phyloP scores from a whole-genome alignment of 1,284 basidiomycete species.

The Cutaneotrichosporon arboriforme region DNA sequence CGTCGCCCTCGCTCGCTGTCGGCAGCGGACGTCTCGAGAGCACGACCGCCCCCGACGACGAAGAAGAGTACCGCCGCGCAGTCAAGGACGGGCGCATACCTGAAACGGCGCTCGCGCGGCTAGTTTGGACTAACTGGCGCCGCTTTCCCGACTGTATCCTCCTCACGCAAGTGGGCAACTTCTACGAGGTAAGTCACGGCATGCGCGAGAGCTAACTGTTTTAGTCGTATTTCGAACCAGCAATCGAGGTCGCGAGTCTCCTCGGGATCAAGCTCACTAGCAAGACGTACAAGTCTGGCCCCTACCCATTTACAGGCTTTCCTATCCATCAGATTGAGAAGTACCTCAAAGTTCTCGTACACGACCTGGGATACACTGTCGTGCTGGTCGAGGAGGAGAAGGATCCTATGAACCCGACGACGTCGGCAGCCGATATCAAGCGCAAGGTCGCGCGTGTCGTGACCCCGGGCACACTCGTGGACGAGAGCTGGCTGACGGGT shows the following conservation, averaged over 20 bases:
- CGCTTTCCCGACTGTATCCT: constrained; percentile 82
- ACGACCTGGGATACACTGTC: constrained; percentile 73
- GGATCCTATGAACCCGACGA: constrained; percentile 5
- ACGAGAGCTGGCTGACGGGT: constrained; percentile 76
- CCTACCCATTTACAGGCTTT: constrained; percentile 78
- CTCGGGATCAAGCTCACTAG: constrained; percentile 51
- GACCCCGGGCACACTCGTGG: constrained; percentile 86
- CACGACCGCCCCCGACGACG: constrained; percentile 4
- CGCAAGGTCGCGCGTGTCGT: constrained; percentile 76
- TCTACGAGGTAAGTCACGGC: constrained; percentile 69
- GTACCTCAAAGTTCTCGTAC: constrained; percentile 76
- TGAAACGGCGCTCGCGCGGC: constrained; percentile 55
- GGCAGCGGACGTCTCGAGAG: neutral
- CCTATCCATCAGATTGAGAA: constrained; percentile 79
- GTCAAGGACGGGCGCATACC: constrained; percentile 27
- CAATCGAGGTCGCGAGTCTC: constrained; percentile 65
- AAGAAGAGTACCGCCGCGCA: constrained; percentile 19
- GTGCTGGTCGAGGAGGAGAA: constrained; percentile 87
- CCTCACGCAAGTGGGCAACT: constrained; percentile 84
- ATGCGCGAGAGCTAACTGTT: too few species aligned
- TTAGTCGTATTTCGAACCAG: constrained; percentile 96
- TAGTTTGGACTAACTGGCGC: constrained; percentile 64
- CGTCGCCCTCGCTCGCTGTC: neutral
- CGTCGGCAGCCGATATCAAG: constrained; percentile 17
- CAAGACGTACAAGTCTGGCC: constrained; percentile 44